Conservation (phyloP, 352 stramenopile genomes). For the Phytophthora pluvialis region DNA sequence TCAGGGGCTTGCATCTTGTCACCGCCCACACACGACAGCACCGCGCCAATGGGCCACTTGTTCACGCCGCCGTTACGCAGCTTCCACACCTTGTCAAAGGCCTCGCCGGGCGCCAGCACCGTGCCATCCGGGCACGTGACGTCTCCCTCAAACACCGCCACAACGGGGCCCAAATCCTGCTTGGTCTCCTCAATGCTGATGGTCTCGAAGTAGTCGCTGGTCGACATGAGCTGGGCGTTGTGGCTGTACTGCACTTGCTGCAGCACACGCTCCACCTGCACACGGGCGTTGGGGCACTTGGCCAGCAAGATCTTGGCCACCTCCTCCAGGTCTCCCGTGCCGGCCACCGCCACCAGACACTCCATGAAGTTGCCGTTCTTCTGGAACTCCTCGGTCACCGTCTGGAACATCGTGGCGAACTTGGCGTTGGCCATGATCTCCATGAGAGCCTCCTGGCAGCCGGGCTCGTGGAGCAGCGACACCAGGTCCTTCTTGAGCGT, state of each 20-base stretch:
- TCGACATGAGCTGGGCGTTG: conserved; percentile 72
- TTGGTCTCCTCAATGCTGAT: conserved; percentile 78
- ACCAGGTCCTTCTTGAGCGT: conserved; percentile 77
- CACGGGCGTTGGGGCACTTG: conserved; percentile 73
- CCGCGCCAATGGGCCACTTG: conserved; percentile 80
- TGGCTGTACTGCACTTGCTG: conserved; percentile 74
- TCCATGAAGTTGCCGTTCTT: conserved; percentile 58
- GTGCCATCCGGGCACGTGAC: conserved; percentile 88
- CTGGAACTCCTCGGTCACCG: conserved; percentile 68
- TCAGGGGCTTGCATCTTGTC: conserved; percentile 81
- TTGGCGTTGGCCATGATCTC: conserved; percentile 78
- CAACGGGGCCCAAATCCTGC: conserved; percentile 65
- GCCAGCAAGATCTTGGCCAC: conserved; percentile 78
- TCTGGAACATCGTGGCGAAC: conserved; percentile 70
- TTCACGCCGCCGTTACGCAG: conserved; percentile 80
- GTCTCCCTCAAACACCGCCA: conserved; percentile 89
- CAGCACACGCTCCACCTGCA: conserved; percentile 79
- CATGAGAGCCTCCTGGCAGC: conserved; percentile 73
- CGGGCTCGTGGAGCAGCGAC: conserved; percentile 75
- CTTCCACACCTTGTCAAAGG: conserved; percentile 89
- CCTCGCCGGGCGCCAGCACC: conserved; percentile 64
- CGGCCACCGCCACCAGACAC: conserved; percentile 59
- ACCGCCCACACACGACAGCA: conserved; percentile 71
- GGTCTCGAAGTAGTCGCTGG: conserved; percentile 75
- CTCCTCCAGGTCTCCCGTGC: conserved; percentile 62